These are phyloP conservation scores for Syncephalastrum racemosum DNA, from an alignment of 371 early-diverging fungal genomes.

Conservation along the genomic window DNA sequence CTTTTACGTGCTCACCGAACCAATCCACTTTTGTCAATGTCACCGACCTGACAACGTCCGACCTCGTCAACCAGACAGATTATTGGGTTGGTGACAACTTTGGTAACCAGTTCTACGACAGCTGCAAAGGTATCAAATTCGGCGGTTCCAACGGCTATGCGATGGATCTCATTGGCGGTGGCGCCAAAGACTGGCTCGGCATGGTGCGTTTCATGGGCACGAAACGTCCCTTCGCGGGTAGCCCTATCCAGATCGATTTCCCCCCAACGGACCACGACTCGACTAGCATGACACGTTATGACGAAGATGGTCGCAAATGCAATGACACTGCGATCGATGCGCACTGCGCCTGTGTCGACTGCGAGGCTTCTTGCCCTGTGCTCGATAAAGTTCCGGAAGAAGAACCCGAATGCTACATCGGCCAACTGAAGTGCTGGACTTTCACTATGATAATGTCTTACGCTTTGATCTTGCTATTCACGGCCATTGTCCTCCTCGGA, in stretches of 20 bases:
- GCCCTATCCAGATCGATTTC: conserved; percentile 75
- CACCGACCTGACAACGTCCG: conserved; percentile 32
- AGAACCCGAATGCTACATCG: conserved; percentile 52
- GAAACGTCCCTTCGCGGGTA: conserved; percentile 58
- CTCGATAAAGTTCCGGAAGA: conserved; percentile 54
- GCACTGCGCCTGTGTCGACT: conserved; percentile 77
- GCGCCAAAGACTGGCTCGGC: conserved; percentile 67
- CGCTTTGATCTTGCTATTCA: conserved; percentile 33
- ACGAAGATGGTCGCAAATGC: conserved; percentile 51
- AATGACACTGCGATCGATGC: conserved; percentile 58
- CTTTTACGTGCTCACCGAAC: conserved; percentile 71
- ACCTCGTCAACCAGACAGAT: conserved; percentile 54
- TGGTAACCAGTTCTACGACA: conserved; percentile 66
- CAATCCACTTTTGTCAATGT: conserved; percentile 75
- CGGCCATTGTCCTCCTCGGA: conserved; percentile 24
- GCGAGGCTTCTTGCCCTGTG: conserved; percentile 59
- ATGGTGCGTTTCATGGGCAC: conserved; percentile 69
- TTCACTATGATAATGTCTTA: conserved; percentile 59
- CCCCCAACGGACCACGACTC: conserved; percentile 34
- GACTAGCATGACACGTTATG: conserved; percentile 30
- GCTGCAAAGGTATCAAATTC: conserved; percentile 79
- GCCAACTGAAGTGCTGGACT: conserved; percentile 55
- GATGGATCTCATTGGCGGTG: conserved; percentile 78
- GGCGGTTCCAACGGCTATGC: conserved; percentile 66
- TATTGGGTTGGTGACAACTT: conserved; percentile 63